Percentiles rank a stretch among this genome's conserved stretches.
Conservation (phyloP, 164 flowering plant species). For the Vitis cinerea region DNA sequence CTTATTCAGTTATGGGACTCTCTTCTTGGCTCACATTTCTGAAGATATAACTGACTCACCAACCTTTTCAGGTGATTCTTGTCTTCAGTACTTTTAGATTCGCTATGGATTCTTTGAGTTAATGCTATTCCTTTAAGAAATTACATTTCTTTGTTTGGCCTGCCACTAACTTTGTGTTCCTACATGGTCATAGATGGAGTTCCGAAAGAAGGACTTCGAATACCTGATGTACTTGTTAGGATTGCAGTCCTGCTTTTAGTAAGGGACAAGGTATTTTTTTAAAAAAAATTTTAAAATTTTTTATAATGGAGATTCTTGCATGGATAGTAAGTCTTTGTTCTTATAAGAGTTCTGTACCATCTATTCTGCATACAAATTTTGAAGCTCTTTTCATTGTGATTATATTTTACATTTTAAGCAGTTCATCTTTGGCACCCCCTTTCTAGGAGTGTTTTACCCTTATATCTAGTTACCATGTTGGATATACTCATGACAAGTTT, state of each 20-base stretch:
- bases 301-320: no score
- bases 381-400: no score
- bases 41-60: conserved; percentile 78
- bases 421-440: no score
- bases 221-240: conserved; percentile 85
- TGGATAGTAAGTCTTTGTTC: no score
- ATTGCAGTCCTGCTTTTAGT: conserved; percentile 61
- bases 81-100: neutral
- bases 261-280: conserved; percentile 60
- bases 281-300: neutral
- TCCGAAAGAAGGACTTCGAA: conserved; percentile 92
- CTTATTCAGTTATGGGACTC: conserved; percentile 68
- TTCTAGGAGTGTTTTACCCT: no score
- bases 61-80: conserved; percentile 67
- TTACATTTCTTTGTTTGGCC: neutral
- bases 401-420: no score
- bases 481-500: no score
- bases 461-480: no score
- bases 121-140: neutral
- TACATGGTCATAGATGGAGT: conserved; percentile 72
- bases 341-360: no score
- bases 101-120: neutral
- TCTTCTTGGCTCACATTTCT: conserved; percentile 75
- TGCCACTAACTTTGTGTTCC: conserved; percentile 3
- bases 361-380: no score